Conservation (phyloP, 768 basidiomycete species). For the Termitomyces sp. region DNA sequence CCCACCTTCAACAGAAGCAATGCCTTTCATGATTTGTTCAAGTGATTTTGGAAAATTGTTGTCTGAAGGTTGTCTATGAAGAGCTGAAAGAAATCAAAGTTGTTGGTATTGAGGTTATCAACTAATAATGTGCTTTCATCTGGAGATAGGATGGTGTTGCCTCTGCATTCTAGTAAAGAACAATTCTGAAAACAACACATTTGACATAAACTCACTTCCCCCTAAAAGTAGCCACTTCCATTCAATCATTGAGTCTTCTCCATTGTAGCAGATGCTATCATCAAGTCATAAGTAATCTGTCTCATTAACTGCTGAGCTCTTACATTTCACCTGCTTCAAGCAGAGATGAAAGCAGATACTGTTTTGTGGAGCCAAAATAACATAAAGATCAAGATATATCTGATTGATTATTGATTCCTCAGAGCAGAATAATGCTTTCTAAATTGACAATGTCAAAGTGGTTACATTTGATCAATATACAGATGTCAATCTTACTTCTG, state of each 20-base stretch:
- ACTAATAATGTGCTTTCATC: constrained; percentile 6
- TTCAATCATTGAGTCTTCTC: too few relatives aligned
- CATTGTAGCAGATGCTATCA: too few relatives aligned
- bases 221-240: too few relatives aligned
- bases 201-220: too few relatives aligned
- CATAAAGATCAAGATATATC: not conserved
- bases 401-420: not conserved
- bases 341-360: not conserved
- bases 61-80: not conserved
- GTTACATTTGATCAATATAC: not conserved
- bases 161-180: not conserved
- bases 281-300: not conserved
- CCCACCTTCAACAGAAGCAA: too few relatives aligned
- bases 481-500: not conserved
- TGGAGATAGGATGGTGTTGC: constrained; percentile 5
- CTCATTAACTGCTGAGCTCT: not conserved
- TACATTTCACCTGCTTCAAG: constrained; percentile 4
- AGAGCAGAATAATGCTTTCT: not conserved
- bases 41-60: too few relatives aligned
- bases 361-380: not conserved
- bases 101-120: constrained; percentile 7
- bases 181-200: too few relatives aligned
- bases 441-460: too few relatives aligned
- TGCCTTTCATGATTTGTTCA: too few relatives aligned
- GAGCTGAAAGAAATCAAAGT: constrained; percentile 4